Percentiles rank a stretch among this genome's conserved stretches.
Evolutionary conservation across 306 rosid genomes (phyloP).

Genomic region (Purshia tridentata): DNA sequence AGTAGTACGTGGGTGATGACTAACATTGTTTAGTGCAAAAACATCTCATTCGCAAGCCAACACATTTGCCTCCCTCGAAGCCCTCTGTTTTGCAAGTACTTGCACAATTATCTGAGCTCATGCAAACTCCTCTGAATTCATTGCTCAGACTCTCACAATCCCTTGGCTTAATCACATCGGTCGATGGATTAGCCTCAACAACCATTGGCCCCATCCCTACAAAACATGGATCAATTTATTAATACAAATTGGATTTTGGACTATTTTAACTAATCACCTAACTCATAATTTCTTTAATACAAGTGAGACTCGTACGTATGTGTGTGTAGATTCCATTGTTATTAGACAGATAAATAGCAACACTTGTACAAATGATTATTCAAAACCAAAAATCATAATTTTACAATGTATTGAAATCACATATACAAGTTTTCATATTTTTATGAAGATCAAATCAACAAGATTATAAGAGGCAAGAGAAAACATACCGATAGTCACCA

Average conservation of each 20-base stretch:
- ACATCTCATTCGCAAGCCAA: neutral
- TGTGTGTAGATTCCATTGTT: too few species aligned
- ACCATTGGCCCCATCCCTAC: constrained; percentile 1
- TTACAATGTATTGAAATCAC: too few species aligned
- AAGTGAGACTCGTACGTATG: too few species aligned
- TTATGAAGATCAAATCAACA: neutral
- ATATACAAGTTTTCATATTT: too few species aligned
- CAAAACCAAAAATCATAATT: too few species aligned
- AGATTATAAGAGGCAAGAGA: neutral
- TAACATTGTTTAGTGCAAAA: constrained; percentile 1
- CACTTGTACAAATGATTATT: too few species aligned
- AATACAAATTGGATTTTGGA: neutral
- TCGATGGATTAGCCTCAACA: neutral
- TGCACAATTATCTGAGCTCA: neutral
- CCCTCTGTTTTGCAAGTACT: neutral
- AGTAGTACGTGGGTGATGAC: too few species aligned
- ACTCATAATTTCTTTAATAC: too few species aligned
- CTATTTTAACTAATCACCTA: too few species aligned
- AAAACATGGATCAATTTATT: neutral
- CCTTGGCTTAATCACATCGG: neutral
- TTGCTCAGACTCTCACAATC: neutral
- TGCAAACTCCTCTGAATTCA: neutral
- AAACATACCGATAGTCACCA: constrained; percentile 6
- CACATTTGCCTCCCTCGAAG: neutral
- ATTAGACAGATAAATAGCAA: too few species aligned